Base-by-base conservation (phyloP, 129 eudicot species). In the Chrysanthemum lavandulifolium region DNA sequence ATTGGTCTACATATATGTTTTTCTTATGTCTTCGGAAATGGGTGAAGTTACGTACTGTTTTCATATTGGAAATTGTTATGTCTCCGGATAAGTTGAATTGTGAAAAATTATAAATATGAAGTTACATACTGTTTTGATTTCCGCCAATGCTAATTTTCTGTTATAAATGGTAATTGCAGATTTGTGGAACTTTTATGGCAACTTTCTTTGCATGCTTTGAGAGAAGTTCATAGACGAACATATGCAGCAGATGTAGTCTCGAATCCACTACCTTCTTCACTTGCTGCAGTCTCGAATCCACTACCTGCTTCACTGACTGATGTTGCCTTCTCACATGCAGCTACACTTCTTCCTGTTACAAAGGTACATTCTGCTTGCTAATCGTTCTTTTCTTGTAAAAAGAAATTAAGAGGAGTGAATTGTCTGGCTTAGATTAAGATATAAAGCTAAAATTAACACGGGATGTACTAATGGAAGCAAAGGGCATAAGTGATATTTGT, bases 101-200 rank as follows among this genome's bases (percentile, higher is more conserved):
- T n/a, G n/a, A n/a, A n/a, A n/a, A n/a, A n/a, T n/a, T n/a, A n/a
- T n/a, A n/a, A n/a, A n/a, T n/a, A n/a, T n/a, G n/a, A n/a, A n/a
- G n/a, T n/a, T n/a, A n/a, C n/a, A n/a, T n/a, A n/a, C n/a, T n/a
- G n/a, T n/a, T n/a, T n/a, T n/a, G 67, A 18, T 29, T 57, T 61
- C 40, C 27, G 67, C 55, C 57, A 21, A 79, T 52, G 58, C 33
- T 66, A 45, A 16, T 66, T 72, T 74, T 12, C 33, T 67, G 31
- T 80, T 25, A 77, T 71, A 25, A 69, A 23, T 80, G 54, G 71
- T 73, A 31, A 71, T 65, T 90, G 81, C 97, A 95, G 99, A 86
- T 95, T 95, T 78, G 96, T 95, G 70, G 99, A 95, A 77, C 91
- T 95, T 59, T 71, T 95, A 65, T 95, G 99, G 99, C 99, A 95